Evolutionary conservation across 345 rosid genomes (phyloP).

Genomic region (Brassica rapa): DNA sequence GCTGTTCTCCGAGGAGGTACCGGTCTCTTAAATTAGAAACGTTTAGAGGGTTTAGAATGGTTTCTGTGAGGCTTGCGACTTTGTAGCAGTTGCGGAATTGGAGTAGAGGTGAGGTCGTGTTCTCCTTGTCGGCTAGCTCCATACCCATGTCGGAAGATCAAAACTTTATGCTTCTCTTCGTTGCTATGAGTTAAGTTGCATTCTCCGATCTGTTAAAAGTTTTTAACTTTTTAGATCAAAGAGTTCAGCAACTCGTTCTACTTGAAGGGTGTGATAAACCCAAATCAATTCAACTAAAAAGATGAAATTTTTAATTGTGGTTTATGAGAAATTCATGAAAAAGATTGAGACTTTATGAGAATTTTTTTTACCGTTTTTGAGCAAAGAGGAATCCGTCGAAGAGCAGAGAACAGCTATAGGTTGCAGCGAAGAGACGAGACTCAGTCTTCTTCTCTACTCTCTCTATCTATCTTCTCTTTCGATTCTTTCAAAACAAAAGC

Average conservation of each 20-base stretch:
- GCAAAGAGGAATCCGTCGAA: slow-evolving; percentile 31
- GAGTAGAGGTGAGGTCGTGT: slow-evolving; percentile 34
- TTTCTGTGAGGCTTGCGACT: slow-evolving; percentile 46
- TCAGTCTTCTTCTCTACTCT: slow-evolving; percentile 16
- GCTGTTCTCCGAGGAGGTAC: slow-evolving; percentile 63
- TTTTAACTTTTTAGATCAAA: slow-evolving; percentile 23
- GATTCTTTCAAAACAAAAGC: slow-evolving; percentile 24
- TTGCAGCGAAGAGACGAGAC: slow-evolving; percentile 33
- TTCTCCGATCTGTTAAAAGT: slow-evolving; percentile 29
- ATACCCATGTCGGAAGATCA: slow-evolving; percentile 44
- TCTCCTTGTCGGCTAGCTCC: slow-evolving; percentile 47
- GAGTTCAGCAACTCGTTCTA: slow-evolving; percentile 13
- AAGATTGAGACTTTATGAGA: background rate
- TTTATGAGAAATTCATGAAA: background rate
- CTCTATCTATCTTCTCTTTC: background rate
- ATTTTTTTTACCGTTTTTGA: background rate
- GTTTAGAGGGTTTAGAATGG: slow-evolving; percentile 55
- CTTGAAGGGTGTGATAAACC: background rate
- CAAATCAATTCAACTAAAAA: slow-evolving; percentile 9
- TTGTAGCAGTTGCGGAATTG: slow-evolving; percentile 50
- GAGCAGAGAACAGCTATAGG: slow-evolving; percentile 29
- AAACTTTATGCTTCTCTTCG: no score
- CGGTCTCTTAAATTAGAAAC: slow-evolving; percentile 64
- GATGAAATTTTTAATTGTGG: background rate
- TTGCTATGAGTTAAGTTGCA: no score